Base-by-base conservation (phyloP, 176 grass and related monocot genomes). In the Zoysia pacifica region DNA sequence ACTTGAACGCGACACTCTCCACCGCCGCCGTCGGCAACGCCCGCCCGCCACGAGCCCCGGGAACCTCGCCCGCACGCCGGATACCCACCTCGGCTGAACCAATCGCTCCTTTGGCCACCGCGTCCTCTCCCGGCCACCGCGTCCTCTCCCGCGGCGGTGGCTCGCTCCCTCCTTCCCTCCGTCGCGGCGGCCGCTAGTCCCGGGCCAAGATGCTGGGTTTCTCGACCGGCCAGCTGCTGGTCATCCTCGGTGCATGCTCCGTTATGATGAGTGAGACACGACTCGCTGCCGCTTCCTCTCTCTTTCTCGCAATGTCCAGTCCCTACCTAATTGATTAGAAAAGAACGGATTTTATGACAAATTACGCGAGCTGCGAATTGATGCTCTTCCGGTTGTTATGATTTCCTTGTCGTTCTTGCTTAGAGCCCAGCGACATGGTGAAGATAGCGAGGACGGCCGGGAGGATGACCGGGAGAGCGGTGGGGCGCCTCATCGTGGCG, bases 371-470 rank as follows among this genome's bases (percentile, higher is more conserved):
- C 62, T 58, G 37, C 48, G 50, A 67, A 2, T 2, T 63, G 15
- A 13, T 46, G 1, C 3, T 83, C 1, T 41, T 11, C 6, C 0
- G 28, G 11, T 66, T 48, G 61, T 39, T 70, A 9, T 50, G 7
- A 64, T 20, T 61, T 46, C 36, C 5, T 62, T 79, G 36, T 68
- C 72, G 7, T n/a, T 81, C 3, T 62, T 79, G 45, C 28, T 12
- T 18, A 97, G 94, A 91, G 73, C 85, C 91, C 12, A 92, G 91
- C 19, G 94, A 97, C 62, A 89, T 97, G 49, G 86, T 93, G 19
- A 88, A 85, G 76, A 90, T 97, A 35, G 84, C 91, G 46, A 90
- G 83, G 83, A 60, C 86, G 60, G 89, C 91, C 39, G 94, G 94
- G 52, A 84, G 80, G 85, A 73, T 90, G 76, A 85, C 89, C 4